Conservation (phyloP, 441 rosid species). For the Populus hybrid region DNA sequence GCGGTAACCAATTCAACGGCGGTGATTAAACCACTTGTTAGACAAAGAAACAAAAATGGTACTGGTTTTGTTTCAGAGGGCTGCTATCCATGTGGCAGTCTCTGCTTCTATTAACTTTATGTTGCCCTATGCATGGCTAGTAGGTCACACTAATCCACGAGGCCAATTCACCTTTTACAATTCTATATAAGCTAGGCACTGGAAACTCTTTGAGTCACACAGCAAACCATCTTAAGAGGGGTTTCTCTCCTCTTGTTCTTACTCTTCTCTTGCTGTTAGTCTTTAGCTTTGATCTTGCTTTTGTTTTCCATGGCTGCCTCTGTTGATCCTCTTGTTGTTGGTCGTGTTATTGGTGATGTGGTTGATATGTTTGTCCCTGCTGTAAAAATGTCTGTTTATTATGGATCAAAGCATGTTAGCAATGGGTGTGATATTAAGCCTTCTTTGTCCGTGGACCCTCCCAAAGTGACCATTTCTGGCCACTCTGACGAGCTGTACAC, state of each 20-base stretch:
- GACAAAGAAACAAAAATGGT: not conserved
- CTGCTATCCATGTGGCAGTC: constrained; percentile 38
- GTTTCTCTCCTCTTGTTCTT: not conserved
- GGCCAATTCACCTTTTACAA: constrained; percentile 17
- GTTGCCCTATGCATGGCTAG: constrained; percentile 64
- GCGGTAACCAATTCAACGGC: not conserved
- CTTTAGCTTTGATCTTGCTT: too few relatives aligned
- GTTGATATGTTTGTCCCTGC: constrained; percentile 67
- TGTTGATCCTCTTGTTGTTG: constrained; percentile 67
- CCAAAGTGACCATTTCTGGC: constrained; percentile 41
- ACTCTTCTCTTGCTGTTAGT: not conserved
- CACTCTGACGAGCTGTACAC: not conserved
- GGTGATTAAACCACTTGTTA: not conserved
- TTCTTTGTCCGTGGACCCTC: constrained; percentile 46
- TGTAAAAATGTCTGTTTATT: constrained; percentile 50
- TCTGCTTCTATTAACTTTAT: constrained; percentile 33
- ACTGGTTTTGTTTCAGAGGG: not conserved
- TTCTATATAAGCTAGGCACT: constrained; percentile 12
- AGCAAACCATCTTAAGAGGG: not conserved
- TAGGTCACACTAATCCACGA: constrained; percentile 47
- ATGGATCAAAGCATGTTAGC: constrained; percentile 56
- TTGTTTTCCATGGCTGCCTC: constrained; percentile 11
- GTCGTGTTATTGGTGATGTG: constrained; percentile 78
- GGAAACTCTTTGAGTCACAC: not conserved
- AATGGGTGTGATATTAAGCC: constrained; percentile 77